A percentile compares a stretch with the other conserved stretches of the same genome.
Conservation (phyloP, 176 grass and related monocot species). For the Lolium rigidum region DNA sequence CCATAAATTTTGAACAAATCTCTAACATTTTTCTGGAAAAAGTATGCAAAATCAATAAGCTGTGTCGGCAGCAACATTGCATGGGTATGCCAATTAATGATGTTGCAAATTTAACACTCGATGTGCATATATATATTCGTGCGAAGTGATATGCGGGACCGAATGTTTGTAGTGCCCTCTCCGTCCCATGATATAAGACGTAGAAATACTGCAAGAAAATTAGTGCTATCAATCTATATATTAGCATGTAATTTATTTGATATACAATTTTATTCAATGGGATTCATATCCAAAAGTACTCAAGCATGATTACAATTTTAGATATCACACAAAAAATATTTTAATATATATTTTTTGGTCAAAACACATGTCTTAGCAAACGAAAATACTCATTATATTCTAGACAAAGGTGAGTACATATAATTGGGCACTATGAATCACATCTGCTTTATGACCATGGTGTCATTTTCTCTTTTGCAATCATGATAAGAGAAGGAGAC, state of each 20-base stretch:
- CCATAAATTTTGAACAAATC: no score
- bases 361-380: not conserved
- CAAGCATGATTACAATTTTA: not conserved
- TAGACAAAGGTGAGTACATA: not conserved
- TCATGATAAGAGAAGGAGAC: constrained; percentile 39
- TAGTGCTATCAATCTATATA: no score
- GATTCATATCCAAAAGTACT: not conserved
- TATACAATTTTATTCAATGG: not conserved
- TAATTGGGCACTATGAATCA: not conserved
- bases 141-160: no score
- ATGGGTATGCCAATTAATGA: no score
- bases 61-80: no score
- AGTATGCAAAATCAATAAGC: no score
- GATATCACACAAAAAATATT: not conserved
- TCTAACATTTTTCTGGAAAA: no score
- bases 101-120: no score
- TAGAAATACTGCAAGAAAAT: no score
- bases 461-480: constrained; percentile 18
- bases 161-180: no score
- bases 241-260: not conserved
- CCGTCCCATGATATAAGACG: no score
- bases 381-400: not conserved
- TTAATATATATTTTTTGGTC: not conserved
- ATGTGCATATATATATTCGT: no score
- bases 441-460: constrained; percentile 15